Base-by-base conservation (phyloP, 306 rosid genomes). In the Phaseolus lunatus region DNA sequence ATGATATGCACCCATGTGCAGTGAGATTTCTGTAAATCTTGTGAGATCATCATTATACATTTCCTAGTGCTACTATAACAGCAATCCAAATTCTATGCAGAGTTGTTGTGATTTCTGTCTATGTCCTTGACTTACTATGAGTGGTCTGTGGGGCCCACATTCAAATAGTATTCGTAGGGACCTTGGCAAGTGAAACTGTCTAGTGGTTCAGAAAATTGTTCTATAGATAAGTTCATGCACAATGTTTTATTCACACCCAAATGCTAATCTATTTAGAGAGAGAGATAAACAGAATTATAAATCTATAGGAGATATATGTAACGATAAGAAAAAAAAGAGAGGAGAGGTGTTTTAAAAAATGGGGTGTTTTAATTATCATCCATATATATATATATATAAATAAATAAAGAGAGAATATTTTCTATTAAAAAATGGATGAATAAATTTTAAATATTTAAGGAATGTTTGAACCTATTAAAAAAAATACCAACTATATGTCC, bases 1-100 rank as follows among this genome's bases (percentile, higher is more conserved):
- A 69, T 66, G 83, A 88, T 87, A 73, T 54, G 76, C 75, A 67
- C 52, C 89, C 90, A 87, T 87, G 92, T 89, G 90, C 81, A 39
- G 27, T 50, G 19, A 24, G 89, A 82, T 85, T 71, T 57, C 79
- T 33, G 77, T 73, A 81, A 84, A 88, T 85, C 87, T 86, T 76
- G 39, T 86, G 82, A 85, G 72, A 66, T 82, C 85, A 83, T 84
- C 80, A 78, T 75, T 52, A 75, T 69, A 74, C 78, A 63, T 75
- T 76, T 43, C 26, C 33, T 41, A 62, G 33, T 24, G 68, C 74
- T 61, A 27, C 74, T 53, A 66, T 73, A 78, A 82, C 82, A 56
- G 76, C 74, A 59, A 79, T 76, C 86, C 49, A 65, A 75, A 61
- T 66, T 47, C 84, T 56, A 79, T 50, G 18, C 41, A 79, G 58